Evolutionary conservation across 2,329 filamentous ascomycete genomes (phyloP).

Genomic region (Paraphoma chrysanthemicola): DNA sequence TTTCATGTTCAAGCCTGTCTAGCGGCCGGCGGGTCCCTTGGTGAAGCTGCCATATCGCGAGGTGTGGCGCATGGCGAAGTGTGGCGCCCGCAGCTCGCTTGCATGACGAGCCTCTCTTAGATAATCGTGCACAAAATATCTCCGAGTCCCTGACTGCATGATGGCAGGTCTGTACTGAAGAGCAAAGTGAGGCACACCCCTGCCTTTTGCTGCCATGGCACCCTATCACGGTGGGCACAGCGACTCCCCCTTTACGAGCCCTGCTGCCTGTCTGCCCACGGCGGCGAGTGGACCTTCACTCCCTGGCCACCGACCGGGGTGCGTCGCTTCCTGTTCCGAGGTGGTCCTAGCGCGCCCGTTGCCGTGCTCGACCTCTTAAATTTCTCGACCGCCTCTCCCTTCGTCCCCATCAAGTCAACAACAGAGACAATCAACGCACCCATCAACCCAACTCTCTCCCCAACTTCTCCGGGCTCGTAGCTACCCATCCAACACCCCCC

Average conservation of each 20-base stretch:
- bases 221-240: background rate
- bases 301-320: slow-evolving; percentile 11
- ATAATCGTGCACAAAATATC: background rate
- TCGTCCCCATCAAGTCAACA: slow-evolving; percentile 42
- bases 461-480: slow-evolving; percentile 53
- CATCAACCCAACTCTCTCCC: slow-evolving; percentile 40
- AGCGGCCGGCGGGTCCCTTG: slow-evolving; percentile 19
- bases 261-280: slow-evolving; percentile 14
- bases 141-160: background rate
- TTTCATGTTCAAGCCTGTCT: slow-evolving; percentile 22
- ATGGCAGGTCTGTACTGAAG: background rate
- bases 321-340: slow-evolving; percentile 34
- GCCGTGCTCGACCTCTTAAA: slow-evolving; percentile 35
- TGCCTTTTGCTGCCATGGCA: background rate
- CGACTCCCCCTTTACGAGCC: background rate
- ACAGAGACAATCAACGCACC: slow-evolving; percentile 35
- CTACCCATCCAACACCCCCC: slow-evolving; percentile 60
- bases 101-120: background rate
- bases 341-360: slow-evolving; percentile 30
- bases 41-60: slow-evolving; percentile 12
- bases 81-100: slow-evolving; percentile 17
- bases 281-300: slow-evolving; percentile 19
- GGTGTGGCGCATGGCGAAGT: slow-evolving; percentile 8
- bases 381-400: slow-evolving; percentile 29
- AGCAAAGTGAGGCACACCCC: background rate